Conservation (phyloP, 768 basidiomycete genomes). For the Tricholomella constricta region DNA sequence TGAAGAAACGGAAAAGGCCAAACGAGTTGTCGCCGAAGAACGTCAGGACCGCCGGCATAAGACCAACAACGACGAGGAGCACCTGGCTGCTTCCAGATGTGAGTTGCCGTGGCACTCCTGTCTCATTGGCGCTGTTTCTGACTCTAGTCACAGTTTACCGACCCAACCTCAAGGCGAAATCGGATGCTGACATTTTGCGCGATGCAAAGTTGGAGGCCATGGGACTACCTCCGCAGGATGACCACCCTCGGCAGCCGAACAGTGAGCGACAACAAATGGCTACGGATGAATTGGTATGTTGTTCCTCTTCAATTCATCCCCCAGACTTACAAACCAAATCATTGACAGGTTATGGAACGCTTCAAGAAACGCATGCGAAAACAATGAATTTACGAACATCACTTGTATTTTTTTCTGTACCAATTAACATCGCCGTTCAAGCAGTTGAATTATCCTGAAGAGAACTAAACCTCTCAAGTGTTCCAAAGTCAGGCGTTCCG, state of each 20-base stretch:
- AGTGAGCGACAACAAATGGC: slow-evolving; percentile 75
- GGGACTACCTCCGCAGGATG: slow-evolving; percentile 65
- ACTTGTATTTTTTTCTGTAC: slow-evolving; percentile 8
- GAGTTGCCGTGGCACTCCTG: slow-evolving; percentile 29
- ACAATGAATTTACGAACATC: slow-evolving; percentile 31
- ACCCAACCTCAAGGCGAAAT: slow-evolving; percentile 79
- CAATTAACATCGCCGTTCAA: neutral
- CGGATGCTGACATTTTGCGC: slow-evolving; percentile 84
- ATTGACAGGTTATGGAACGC: slow-evolving; percentile 82
- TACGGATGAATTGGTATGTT: slow-evolving; percentile 84
- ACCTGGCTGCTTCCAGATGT: slow-evolving; percentile 89
- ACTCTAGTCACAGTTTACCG: slow-evolving; percentile 65
- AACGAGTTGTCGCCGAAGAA: slow-evolving; percentile 79
- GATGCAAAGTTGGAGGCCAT: slow-evolving; percentile 88
- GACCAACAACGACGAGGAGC: slow-evolving; percentile 68
- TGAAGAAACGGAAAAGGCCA: slow-evolving; percentile 96
- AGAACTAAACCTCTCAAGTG: slow-evolving; percentile 40
- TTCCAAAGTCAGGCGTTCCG: slow-evolving; percentile 48
- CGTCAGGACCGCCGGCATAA: slow-evolving; percentile 61
- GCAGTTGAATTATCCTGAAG: neutral
- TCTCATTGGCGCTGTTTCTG: slow-evolving; percentile 3
- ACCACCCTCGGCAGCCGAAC: slow-evolving; percentile 46
- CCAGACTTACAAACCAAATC: neutral
- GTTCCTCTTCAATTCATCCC: neutral
- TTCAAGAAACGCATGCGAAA: slow-evolving; percentile 97